Base-by-base conservation (phyloP, 441 rosid species). In the Mallotus japonicus region DNA sequence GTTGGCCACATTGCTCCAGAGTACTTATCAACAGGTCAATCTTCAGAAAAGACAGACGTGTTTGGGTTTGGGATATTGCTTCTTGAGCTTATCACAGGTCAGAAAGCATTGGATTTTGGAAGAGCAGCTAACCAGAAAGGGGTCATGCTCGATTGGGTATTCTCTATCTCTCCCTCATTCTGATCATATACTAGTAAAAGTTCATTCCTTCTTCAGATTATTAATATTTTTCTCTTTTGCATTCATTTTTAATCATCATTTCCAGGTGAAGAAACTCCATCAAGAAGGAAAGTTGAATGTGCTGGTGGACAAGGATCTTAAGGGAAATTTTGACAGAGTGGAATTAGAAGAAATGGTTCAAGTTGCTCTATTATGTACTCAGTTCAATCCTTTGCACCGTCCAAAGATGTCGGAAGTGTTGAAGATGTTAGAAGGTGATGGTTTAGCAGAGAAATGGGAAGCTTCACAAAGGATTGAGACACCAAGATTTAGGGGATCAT, bases 1-100 rank as follows among this genome's bases (percentile, higher is more conserved):
- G 87, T 89, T 0, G 99, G 99, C 47, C 99, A 95, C 80, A 95
- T 95, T 72, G 96, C 99, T 20, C 99, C 99, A 0, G 99, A 95
- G 83, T 95, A 92, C 85, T 83, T 95, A 22, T 95, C 97, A 17
- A 95, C 97, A 0, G 97, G 99, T 34, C 97, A 95, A 79, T 95
- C 99, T 34, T 95, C 99, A 0, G 99, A 90, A 73, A 95, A 92
- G 80, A 95, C 99, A 0, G 99, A 95, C 79, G 99, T 95, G 1
- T 90, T 92, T 51, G 99, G 99, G 28, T 95, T 89, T 16, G 99
- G 99, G 37, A 92, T 95, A 83, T 85, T 95, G 73, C 97, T 95
- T 34, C 97, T 95, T 11, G 97, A 95, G 86, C 96, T 95, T 61
- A 87, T 95, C 60, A 95, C 97, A 0, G 99, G 99, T 64, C 94